These are phyloP conservation scores for Cucumis hystrix DNA, from an alignment of 306 rosid species.

Conservation along the genomic window DNA sequence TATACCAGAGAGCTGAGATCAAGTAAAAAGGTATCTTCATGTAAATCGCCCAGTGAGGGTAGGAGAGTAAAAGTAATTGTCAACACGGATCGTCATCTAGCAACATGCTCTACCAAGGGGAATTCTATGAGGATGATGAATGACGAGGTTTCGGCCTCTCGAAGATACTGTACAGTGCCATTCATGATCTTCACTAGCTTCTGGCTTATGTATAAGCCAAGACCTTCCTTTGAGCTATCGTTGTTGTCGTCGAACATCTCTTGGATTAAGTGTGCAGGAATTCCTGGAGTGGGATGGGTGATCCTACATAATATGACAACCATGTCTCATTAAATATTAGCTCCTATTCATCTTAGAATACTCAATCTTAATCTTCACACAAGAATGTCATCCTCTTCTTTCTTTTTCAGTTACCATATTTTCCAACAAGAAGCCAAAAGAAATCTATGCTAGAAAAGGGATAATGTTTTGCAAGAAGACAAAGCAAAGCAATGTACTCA, in stretches of 20 bases:
- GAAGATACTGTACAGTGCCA: constrained; percentile 28
- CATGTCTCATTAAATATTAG: background rate
- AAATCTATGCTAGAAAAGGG: background rate
- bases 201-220: constrained; percentile 22
- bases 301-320: constrained; percentile 16
- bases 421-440: background rate
- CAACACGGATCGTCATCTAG: background rate
- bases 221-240: constrained; percentile 23
- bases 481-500: background rate
- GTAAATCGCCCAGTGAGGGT: background rate
- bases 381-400: background rate
- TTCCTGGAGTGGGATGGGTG: constrained; percentile 25
- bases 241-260: constrained; percentile 24
- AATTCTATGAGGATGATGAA: constrained; percentile 21
- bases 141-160: constrained; percentile 24
- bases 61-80: background rate
- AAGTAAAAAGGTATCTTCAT: background rate
- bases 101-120: constrained; percentile 14
- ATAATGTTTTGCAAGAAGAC: background rate
- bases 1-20: background rate
- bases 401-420: background rate
- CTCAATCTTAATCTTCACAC: background rate
- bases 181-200: constrained; percentile 35
- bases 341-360: background rate
- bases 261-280: constrained; percentile 21